Base-by-base conservation (phyloP, 2,329 filamentous ascomycete species). In the Cytospora paraplurivora region DNA sequence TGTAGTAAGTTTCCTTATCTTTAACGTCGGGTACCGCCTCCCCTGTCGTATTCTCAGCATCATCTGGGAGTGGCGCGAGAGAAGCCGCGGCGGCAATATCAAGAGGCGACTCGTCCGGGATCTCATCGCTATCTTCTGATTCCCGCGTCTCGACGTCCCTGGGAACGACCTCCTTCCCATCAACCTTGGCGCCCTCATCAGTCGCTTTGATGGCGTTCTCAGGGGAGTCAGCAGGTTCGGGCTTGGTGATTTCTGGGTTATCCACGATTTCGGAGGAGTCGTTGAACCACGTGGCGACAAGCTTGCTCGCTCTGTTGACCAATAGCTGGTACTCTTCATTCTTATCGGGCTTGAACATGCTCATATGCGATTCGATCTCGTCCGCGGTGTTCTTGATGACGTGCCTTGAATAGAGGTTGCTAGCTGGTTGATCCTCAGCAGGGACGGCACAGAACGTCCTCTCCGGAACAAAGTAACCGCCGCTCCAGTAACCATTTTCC, bases 361-460 rank as follows among this genome's bases (percentile, higher is more conserved):
- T 82, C 73, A 87, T 83, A 70, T 95, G 92, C 1, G 91, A 91
- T 64, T 83, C 82, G 1, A 91, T 84, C 76, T 96, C 92, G 68
- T 92, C 89, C 1, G 79, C 78, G 0, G 84, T 85, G 54, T 83
- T 85, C 52, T 86, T 82, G 71, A 95, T 89, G 37, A 89, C 82
- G 47, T 76, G 74, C 17, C 85, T 81, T 41, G 82, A 81, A 62
- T 84, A 84, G 15, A 83, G 68, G 0, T 69, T 61, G 53, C 73
- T 72, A 0, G 77, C 78, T 10, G 70, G 66, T 57, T 82, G 77
- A 4, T 81, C 79, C 27, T 80, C 79, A 17, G 88, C 32, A 0
- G 73, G 73, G 0, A 93, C 76, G 4, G 90, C 88, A 72, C 91
- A 94, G 71, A 96, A 96, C 0, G 92, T 96, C 49, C 93, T 80